Conservation (phyloP, 495 filamentous ascomycete genomes). For the Chaetomium fimeti region DNA sequence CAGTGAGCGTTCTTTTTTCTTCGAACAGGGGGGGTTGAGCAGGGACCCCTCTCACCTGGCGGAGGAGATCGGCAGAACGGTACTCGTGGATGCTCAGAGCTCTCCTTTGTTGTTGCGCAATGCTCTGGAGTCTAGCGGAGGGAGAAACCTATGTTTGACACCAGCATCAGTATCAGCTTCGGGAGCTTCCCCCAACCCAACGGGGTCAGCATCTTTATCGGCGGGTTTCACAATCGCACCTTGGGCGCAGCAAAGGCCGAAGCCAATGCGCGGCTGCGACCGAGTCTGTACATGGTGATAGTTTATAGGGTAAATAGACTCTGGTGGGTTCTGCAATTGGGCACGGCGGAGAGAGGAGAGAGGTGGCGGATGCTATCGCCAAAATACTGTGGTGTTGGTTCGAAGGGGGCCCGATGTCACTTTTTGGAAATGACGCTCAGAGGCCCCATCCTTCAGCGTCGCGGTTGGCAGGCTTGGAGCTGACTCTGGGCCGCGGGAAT, state of each 20-base stretch:
- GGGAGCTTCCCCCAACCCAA: neutral
- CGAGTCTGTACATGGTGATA: slow-evolving; percentile 49
- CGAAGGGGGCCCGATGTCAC: slow-evolving; percentile 1
- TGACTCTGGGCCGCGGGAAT: slow-evolving; percentile 16
- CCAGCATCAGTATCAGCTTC: slow-evolving; percentile 20
- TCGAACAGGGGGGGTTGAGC: neutral
- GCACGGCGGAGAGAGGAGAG: slow-evolving; percentile 6
- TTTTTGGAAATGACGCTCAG: slow-evolving; percentile 34
- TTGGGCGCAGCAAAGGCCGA: slow-evolving; percentile 49
- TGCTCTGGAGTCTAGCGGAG: slow-evolving; percentile 44
- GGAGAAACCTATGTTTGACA: slow-evolving; percentile 37
- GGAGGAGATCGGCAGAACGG: slow-evolving; percentile 84
- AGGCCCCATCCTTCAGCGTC: slow-evolving; percentile 3
- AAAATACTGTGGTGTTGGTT: slow-evolving; percentile 24
- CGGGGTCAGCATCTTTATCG: neutral
- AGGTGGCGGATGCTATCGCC: slow-evolving; percentile 10
- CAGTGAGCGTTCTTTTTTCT: slow-evolving; percentile 13
- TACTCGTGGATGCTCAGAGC: slow-evolving; percentile 96
- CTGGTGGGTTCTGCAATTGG: neutral
- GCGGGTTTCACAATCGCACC: slow-evolving; percentile 32
- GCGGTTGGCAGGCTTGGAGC: slow-evolving; percentile 17
- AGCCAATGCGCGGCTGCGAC: slow-evolving; percentile 49
- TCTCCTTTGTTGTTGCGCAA: slow-evolving; percentile 66
- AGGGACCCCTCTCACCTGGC: slow-evolving; percentile 56
- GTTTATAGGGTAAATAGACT: neutral